Evolutionary conservation across 768 basidiomycete species (phyloP), one percentile per base, ranked within the genome.

Genomic region (Suillus cothurnatus): DNA sequence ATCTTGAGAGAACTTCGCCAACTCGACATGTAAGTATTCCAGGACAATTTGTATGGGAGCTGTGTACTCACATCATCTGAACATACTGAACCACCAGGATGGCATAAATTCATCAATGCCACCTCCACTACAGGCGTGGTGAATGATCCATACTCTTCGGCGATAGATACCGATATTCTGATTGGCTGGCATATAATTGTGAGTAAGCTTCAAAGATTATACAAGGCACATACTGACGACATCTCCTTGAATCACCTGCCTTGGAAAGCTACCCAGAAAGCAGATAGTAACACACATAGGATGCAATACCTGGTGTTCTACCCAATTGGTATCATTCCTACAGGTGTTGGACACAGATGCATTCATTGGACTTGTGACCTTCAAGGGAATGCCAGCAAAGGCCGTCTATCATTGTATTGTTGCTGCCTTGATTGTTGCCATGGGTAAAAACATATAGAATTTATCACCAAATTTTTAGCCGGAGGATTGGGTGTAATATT

Each of bases 191-290:
- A 64, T 61, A 38, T 50, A 38, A 11, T 39, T 52, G 47, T 47
- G 49, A 31, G 61, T 8, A 17, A 64, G 57, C 34, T n/a, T 45
- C 43, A n/a, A 41, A 41, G 41, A 41, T 41, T 41, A 19, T 41
- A 19, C 6, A 19, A 41, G 17, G 41, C 19, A 19, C 41, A 41
- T 41, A 41, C 41, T 41, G 41, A 41, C 41, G 6, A 41, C 17
- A 19, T 41, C 41, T 41, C 41, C 41, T 41, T 41, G 41, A 41
- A 41, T 41, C 19, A 4, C 28, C 47, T 64, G 64, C 21, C 45
- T 52, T n/a, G 59, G 59, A n/a, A 64, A 28, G n/a, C 32, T 49
- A 45, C 64, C 64, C 6, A 59, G 45, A 38, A 64, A 64, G 36
- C 21, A 64, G 57, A 64, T 36, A 41, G 58, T 61, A 41, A 61